These are phyloP conservation scores for Corniculantispora saksenae DNA, from an alignment of 2,329 filamentous ascomycete genomes.

Conservation along the genomic window DNA sequence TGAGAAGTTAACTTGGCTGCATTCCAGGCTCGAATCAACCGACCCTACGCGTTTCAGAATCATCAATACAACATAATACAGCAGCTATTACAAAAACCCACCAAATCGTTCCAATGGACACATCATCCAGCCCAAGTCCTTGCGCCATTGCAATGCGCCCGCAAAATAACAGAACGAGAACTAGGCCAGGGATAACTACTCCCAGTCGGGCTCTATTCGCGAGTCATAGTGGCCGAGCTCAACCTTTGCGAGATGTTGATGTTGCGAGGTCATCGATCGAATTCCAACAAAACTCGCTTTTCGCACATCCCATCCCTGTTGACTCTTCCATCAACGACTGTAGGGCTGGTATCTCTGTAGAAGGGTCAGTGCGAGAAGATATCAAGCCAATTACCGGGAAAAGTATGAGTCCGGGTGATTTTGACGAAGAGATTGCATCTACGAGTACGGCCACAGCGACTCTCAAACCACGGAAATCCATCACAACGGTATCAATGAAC, in stretches of 20 bases:
- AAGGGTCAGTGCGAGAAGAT: neutral
- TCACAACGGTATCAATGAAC: neutral
- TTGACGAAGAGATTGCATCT: constrained; percentile 34
- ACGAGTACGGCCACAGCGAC: constrained; percentile 40
- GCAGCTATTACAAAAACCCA: neutral
- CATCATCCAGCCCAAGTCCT: neutral
- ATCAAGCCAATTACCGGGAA: neutral
- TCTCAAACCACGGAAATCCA: constrained; percentile 28
- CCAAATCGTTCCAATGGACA: neutral
- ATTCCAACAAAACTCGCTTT: no score
- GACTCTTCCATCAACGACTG: no score
- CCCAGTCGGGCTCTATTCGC: neutral
- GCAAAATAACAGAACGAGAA: neutral
- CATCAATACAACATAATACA: neutral
- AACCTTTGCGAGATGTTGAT: neutral
- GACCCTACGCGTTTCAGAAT: neutral
- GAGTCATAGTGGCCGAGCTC: neutral
- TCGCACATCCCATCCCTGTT: neutral
- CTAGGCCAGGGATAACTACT: neutral
- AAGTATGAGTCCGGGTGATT: neutral
- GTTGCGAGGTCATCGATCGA: neutral
- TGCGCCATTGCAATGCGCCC: neutral
- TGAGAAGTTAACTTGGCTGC: neutral
- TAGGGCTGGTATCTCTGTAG: neutral
- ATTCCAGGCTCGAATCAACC: neutral